A percentile compares a stretch with the other conserved stretches of the same genome.
Evolutionary conservation across 768 basidiomycete species (phyloP).

Genomic region (Tricholoma saponaceum): DNA sequence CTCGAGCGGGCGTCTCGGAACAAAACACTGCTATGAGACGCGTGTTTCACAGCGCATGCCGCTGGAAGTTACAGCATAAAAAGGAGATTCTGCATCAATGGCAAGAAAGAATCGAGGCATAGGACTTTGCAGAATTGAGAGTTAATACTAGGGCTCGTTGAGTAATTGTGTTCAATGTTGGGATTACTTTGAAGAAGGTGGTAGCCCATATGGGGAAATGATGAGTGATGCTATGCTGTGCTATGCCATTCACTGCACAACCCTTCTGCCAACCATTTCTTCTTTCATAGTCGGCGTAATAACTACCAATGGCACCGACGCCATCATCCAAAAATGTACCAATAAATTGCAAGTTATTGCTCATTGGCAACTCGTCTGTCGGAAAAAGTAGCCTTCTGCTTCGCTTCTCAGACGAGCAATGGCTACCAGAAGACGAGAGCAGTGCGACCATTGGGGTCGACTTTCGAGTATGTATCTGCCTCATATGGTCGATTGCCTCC

Average conservation of each 20-base stretch:
- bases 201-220: constrained; percentile 8
- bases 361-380: constrained; percentile 87
- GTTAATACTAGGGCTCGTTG: too few species aligned
- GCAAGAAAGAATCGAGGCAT: too few species aligned
- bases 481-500: not conserved
- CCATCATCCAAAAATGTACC: constrained; percentile 30
- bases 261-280: not conserved
- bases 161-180: too few species aligned
- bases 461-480: constrained; percentile 58
- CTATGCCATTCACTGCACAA: not conserved
- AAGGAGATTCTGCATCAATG: too few species aligned
- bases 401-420: constrained; percentile 96
- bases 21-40: too few species aligned
- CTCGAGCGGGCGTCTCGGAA: too few species aligned
- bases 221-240: constrained; percentile 1
- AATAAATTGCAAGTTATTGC: constrained; percentile 77
- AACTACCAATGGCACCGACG: constrained; percentile 27
- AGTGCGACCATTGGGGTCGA: constrained; percentile 85
- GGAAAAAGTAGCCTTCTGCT: constrained; percentile 90
- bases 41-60: too few species aligned
- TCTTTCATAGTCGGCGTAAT: not conserved
- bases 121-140: too few species aligned
- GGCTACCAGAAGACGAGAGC: constrained; percentile 87
- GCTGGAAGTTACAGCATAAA: too few species aligned
- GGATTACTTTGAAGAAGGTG: too few species aligned